These are phyloP conservation scores for Thalassiosira hispida DNA, from an alignment of 352 stramenopile species.

Conservation along the genomic window DNA sequence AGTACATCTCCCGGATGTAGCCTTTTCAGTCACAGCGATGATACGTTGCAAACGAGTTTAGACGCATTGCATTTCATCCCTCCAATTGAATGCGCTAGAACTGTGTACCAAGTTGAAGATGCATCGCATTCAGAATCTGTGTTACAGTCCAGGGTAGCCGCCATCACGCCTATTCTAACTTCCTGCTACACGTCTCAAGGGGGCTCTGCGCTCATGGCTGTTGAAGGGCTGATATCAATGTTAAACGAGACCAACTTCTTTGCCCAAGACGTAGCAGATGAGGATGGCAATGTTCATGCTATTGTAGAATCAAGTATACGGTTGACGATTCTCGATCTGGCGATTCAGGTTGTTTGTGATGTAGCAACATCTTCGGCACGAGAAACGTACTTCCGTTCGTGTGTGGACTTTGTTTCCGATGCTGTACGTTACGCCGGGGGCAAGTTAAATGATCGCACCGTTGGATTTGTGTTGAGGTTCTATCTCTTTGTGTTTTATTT, in stretches of 20 bases:
- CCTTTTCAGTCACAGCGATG: conserved; percentile 50
- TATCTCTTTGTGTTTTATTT: conserved; percentile 86
- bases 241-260: conserved; percentile 81
- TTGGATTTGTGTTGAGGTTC: conserved; percentile 81
- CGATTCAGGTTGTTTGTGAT: conserved; percentile 85
- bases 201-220: conserved; percentile 76
- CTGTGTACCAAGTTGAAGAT: conserved; percentile 25
- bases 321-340: conserved; percentile 81
- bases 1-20: conserved; percentile 19
- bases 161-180: conserved; percentile 81
- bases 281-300: conserved; percentile 40
- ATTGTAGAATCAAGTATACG: conserved; percentile 46
- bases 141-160: conserved; percentile 64
- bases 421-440: conserved; percentile 62
- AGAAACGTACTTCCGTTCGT: conserved; percentile 76
- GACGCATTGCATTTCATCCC: conserved; percentile 81
- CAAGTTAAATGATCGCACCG: conserved; percentile 70
- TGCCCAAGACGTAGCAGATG: conserved; percentile 60
- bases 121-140: conserved; percentile 19
- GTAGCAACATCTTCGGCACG: conserved; percentile 73
- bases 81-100: conserved; percentile 55
- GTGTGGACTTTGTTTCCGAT: conserved; percentile 82
- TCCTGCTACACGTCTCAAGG: conserved; percentile 84
- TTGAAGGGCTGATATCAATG: conserved; percentile 76
- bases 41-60: conserved; percentile 60